Conservation (phyloP, 371 early-diverging fungal genomes). For the Mortierella sp. region DNA sequence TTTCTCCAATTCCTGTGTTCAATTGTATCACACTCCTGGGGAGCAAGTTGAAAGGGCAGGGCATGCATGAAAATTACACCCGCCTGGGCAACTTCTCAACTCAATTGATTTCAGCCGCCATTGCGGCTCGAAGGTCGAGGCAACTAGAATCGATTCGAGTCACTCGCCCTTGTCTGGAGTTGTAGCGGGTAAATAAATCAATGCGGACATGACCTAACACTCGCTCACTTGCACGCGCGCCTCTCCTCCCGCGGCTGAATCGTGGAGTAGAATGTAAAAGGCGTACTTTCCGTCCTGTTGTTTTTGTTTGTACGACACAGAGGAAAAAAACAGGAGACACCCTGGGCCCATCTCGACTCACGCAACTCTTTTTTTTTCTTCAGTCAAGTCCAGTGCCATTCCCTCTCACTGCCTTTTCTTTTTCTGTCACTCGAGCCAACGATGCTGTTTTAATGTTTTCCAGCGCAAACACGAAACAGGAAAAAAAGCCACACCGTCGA, state of each 20-base stretch:
- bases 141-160: neutral
- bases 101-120: neutral
- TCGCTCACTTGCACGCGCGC: neutral
- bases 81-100: neutral
- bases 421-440: neutral
- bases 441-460: neutral
- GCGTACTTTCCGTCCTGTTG: neutral
- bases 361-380: neutral
- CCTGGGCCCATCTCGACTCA: neutral
- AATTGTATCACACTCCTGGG: neutral
- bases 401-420: neutral
- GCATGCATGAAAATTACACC: neutral
- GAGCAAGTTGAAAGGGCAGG: neutral
- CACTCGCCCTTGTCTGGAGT: neutral
- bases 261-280: neutral
- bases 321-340: neutral
- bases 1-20: neutral
- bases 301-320: neutral
- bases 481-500: neutral
- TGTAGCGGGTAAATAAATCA: neutral
- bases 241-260: neutral
- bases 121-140: no score
- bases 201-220: neutral
- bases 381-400: neutral
- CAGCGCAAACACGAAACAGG: neutral